These are phyloP conservation scores for Fusarium sp. DNA, from an alignment of 2,329 filamentous ascomycete genomes.

Conservation along the genomic window DNA sequence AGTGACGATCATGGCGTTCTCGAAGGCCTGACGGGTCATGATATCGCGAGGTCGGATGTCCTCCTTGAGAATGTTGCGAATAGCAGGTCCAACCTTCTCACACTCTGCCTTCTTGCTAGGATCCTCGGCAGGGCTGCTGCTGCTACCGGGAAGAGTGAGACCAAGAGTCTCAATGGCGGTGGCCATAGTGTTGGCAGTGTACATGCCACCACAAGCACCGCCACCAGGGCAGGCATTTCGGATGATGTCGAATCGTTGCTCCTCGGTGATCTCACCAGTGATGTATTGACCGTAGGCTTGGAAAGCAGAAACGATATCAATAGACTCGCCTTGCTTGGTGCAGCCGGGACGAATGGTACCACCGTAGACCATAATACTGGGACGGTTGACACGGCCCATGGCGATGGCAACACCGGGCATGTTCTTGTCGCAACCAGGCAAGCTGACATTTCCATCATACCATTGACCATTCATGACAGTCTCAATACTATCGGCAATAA, in stretches of 20 bases:
- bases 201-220: conserved; percentile 88
- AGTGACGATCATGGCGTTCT: conserved; percentile 86
- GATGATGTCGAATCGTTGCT: conserved; percentile 94
- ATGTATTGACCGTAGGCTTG: conserved; percentile 98
- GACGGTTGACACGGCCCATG: conserved; percentile 94
- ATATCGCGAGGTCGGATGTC: conserved; percentile 84
- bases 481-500: conserved; percentile 98
- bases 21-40: conserved; percentile 82
- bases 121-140: conserved; percentile 82
- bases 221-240: conserved; percentile 79
- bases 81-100: conserved; percentile 76
- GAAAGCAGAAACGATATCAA: conserved; percentile 98
- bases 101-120: conserved; percentile 80
- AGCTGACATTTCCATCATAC: conserved; percentile 97
- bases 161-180: conserved; percentile 92
- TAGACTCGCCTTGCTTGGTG: conserved; percentile 77
- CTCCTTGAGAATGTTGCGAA: conserved; percentile 79
- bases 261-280: conserved; percentile 89
- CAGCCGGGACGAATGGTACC: conserved; percentile 94
- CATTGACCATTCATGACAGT: conserved; percentile 99
- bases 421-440: conserved; percentile 99
- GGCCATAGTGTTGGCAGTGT: conserved; percentile 94
- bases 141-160: conserved; percentile 85
- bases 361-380: conserved; percentile 97
- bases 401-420: conserved; percentile 95